phyloP scores from a whole-genome alignment of 2,329 filamentous ascomycete genomes.

The Colletotrichum spaethianum region DNA sequence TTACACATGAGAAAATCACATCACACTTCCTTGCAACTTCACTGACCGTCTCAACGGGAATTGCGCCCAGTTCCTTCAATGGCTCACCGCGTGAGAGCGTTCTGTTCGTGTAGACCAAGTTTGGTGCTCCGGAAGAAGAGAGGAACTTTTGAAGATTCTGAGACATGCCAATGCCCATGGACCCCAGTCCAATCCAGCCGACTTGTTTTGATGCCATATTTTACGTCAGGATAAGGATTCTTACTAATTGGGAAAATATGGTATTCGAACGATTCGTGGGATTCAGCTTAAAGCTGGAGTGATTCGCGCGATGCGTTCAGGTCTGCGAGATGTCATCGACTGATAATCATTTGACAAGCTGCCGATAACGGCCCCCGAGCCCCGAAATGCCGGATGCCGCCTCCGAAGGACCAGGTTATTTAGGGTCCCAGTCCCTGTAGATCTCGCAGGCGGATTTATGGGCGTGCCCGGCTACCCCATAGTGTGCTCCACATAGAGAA shows the following conservation, averaged over 20 bases:
- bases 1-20: constrained; percentile 58
- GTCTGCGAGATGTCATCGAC: neutral
- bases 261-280: neutral
- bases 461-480: constrained; percentile 16
- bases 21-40: constrained; percentile 53
- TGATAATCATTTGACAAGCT: neutral
- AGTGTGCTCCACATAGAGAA: constrained; percentile 34
- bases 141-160: constrained; percentile 62
- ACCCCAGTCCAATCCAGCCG: constrained; percentile 52
- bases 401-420: neutral
- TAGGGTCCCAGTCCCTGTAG: constrained; percentile 21
- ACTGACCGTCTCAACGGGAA: constrained; percentile 51
- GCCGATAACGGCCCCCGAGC: constrained; percentile 23
- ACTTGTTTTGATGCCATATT: constrained; percentile 23
- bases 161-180: constrained; percentile 57
- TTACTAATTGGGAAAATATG: too few relatives aligned
- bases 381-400: constrained; percentile 20
- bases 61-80: constrained; percentile 51
- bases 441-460: constrained; percentile 21
- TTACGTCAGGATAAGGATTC: neutral
- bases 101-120: constrained; percentile 71
- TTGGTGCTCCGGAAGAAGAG: constrained; percentile 67
- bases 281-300: too few relatives aligned
- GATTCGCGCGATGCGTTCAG: neutral
- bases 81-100: constrained; percentile 50